Evolutionary conservation across 108 stramenopile genomes (phyloP).

Genomic region (Stephanodiscus triporus): DNA sequence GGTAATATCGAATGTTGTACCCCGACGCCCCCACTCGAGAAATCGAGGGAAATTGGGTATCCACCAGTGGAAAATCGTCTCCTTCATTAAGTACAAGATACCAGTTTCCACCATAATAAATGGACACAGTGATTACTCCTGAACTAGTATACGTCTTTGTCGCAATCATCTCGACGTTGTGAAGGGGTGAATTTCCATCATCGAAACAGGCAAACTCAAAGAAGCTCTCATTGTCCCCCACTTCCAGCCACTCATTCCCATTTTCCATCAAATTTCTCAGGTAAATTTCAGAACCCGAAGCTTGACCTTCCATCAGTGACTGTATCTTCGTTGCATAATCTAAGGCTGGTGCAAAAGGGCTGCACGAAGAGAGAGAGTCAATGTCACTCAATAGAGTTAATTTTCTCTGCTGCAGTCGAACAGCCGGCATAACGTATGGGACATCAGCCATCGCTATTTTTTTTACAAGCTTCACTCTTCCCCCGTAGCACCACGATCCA

Average conservation of each 20-base stretch:
- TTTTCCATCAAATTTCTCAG: conserved; percentile 45
- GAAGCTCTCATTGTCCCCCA: conserved; percentile 54
- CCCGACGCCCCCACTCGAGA: conserved; percentile 47
- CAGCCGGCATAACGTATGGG: conserved; percentile 67
- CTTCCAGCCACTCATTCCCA: conserved; percentile 61
- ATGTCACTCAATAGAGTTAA: conserved; percentile 63
- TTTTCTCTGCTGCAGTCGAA: conserved; percentile 66
- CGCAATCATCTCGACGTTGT: conserved; percentile 56
- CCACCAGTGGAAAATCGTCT: conserved; percentile 65
- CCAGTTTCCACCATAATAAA: conserved; percentile 60
- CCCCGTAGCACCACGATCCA: conserved; percentile 73
- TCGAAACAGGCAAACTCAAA: conserved; percentile 67
- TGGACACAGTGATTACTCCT: conserved; percentile 64
- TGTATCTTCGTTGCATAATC: conserved; percentile 24
- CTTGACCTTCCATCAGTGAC: conserved; percentile 54
- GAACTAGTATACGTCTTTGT: conserved; percentile 65
- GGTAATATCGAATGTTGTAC: conserved; percentile 52
- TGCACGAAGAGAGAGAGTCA: conserved; percentile 28
- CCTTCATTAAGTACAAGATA: conserved; percentile 57
- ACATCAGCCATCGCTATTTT: conserved; percentile 54
- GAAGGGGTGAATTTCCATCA: conserved; percentile 20
- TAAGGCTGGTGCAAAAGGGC: conserved; percentile 52
- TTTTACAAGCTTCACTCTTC: conserved; percentile 56
- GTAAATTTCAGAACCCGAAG: conserved; percentile 44
- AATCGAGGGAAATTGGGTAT: conserved; percentile 74